A percentile compares a stretch with the other conserved stretches of the same genome.
Evolutionary conservation across 495 filamentous ascomycete genomes (phyloP).

Genomic region (Pseudoneurospora amorphoporcata): DNA sequence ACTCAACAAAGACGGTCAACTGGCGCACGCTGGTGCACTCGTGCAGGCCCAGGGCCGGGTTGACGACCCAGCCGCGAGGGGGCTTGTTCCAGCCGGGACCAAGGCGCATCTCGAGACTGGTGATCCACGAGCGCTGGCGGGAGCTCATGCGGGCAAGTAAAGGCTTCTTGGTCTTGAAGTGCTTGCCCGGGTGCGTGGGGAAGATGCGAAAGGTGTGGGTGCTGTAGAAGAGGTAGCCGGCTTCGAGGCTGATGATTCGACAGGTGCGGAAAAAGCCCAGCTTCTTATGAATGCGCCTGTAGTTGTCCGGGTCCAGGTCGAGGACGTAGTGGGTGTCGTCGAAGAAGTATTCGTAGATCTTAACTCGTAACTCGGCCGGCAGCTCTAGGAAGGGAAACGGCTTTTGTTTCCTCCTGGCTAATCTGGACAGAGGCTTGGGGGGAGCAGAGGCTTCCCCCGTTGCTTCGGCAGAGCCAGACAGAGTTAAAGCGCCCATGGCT

Average conservation of each 20-base stretch:
- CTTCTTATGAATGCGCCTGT: conserved; percentile 43
- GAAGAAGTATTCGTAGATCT: conserved; percentile 59
- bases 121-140: conserved; percentile 55
- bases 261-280: conserved; percentile 54
- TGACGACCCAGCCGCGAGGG: conserved; percentile 63
- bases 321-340: conserved; percentile 41
- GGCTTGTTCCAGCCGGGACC: conserved; percentile 74
- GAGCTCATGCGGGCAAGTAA: conserved; percentile 55
- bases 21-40: conserved; percentile 51
- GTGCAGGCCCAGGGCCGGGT: conserved; percentile 50
- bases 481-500: conserved; percentile 22
- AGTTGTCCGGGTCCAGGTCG: conserved; percentile 61
- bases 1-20: conserved; percentile 68
- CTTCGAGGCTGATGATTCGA: conserved; percentile 57
- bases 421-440: not conserved
- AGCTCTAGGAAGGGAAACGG: conserved; percentile 69
- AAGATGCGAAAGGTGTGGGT: conserved; percentile 70
- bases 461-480: conserved; percentile 10
- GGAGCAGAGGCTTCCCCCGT: not conserved
- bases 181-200: conserved; percentile 57
- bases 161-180: conserved; percentile 51
- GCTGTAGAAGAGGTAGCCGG: conserved; percentile 64
- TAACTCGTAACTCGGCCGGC: conserved; percentile 64
- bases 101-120: conserved; percentile 63
- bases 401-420: conserved; percentile 4